phyloP scores from a whole-genome alignment of 2,329 filamentous ascomycete genomes.

The Fusarium praegraminearum region DNA sequence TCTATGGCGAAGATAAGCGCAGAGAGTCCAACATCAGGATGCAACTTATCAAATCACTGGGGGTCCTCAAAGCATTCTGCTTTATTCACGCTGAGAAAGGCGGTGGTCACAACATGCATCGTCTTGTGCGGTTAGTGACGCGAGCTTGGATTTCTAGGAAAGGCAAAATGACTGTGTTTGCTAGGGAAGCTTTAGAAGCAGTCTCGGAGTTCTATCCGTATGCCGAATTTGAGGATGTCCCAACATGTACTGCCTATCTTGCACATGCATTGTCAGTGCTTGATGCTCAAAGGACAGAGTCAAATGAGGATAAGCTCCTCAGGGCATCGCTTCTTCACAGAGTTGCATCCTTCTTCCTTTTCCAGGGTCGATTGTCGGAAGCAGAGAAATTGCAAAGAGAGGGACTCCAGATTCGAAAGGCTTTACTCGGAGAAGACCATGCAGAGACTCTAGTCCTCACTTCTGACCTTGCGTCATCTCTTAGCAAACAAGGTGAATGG shows the following conservation, averaged over 20 bases:
- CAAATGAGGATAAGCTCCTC: conserved; percentile 8
- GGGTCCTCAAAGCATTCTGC: conserved; percentile 48
- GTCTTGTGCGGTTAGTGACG: conserved; percentile 52
- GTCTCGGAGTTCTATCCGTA: conserved; percentile 43
- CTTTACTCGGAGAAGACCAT: conserved; percentile 13
- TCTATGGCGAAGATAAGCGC: not conserved
- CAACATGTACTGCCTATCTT: conserved; percentile 41
- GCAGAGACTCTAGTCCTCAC: not conserved
- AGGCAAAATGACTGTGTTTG: conserved; percentile 20
- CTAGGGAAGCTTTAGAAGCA: conserved; percentile 32
- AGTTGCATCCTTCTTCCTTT: not conserved
- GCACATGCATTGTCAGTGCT: conserved; percentile 45
- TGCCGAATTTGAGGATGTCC: conserved; percentile 21
- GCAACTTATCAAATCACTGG: conserved; percentile 15
- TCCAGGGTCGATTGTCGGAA: not conserved
- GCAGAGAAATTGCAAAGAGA: not conserved
- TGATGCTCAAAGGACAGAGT: conserved; percentile 5
- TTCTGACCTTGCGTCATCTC: conserved; percentile 6
- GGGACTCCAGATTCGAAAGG: not conserved
- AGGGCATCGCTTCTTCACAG: conserved; percentile 28
- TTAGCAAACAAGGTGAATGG: not conserved
- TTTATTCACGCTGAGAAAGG: conserved; percentile 40
- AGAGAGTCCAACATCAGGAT: not conserved
- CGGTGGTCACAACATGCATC: conserved; percentile 48
- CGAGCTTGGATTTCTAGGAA: conserved; percentile 46